Evolutionary conservation across 441 rosid species (phyloP), one percentile per base, ranked within the genome.

Genomic region (Brassica balearica): DNA sequence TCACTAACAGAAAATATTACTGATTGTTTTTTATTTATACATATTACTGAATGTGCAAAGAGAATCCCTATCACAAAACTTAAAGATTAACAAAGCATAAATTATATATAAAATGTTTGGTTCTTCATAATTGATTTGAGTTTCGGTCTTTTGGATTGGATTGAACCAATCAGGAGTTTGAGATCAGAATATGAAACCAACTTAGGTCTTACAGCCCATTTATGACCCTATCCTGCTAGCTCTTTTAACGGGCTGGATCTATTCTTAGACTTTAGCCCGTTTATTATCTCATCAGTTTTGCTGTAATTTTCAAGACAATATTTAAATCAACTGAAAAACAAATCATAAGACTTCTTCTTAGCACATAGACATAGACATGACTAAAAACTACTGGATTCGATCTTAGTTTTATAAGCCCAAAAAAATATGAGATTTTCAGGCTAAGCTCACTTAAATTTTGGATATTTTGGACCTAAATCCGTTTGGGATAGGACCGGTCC

Each of bases 171-270:
- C 10, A 53, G 59, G 59, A 53, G 22, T 15, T 53, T 53, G 22
- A 53, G 59, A 53, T 53, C 59, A 53, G 59, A 53, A 53, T 53
- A 53, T 53, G 59, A 68, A 15, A 75, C 15, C 53, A 61, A 32
- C 19, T 32, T 12, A 6, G 9, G 8, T n/a, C 27, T 4, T 62
- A 8, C 55, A 59, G 77, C 77, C 77, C 77, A 51, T 64, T 51
- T 64, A 3, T 19, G 4, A 19, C 6, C 22, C 34, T 15, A 11
- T 17, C 29, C 8, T 22, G 14, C 46, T 6, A 72, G n/a, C 29
- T 32, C 1, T 17, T 7, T 0, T 48, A 63, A 17, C 29, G 77
- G 69, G 69, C 71, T 19, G 25, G 6, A 17, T 17, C 5, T 58
- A 8, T n/a, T 65, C 2, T 12, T 38, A 38, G 51, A 17, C 53